Percentiles rank a stretch among this genome's conserved stretches.
These are phyloP conservation scores for Malus asiatica DNA, from an alignment of 306 rosid species.

Conservation along the genomic window DNA sequence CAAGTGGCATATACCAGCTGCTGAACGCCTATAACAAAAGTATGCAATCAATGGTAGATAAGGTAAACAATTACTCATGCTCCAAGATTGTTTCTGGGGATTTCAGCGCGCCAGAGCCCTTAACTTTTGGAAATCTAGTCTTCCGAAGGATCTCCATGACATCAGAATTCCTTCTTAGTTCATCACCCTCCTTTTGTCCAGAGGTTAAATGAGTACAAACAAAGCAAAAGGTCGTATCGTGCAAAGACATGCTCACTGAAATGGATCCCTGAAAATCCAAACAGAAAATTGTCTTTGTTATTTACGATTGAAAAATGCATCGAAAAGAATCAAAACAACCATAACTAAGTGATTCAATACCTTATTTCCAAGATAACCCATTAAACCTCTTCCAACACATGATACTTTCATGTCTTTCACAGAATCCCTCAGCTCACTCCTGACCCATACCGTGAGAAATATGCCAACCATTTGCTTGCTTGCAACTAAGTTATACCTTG, in stretches of 20 bases:
- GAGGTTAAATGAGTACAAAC: conserved; percentile 91
- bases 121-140: conserved; percentile 91
- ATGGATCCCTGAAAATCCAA: conserved; percentile 82
- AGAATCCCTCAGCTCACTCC: conserved; percentile 81
- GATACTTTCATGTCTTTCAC: conserved; percentile 91
- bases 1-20: background rate
- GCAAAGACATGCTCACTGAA: conserved; percentile 91
- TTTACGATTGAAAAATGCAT: background rate
- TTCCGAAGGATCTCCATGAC: conserved; percentile 92
- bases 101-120: conserved; percentile 55
- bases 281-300: conserved; percentile 14
- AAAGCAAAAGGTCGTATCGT: conserved; percentile 93
- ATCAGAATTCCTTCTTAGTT: conserved; percentile 90
- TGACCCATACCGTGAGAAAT: conserved; percentile 95
- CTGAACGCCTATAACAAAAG: background rate
- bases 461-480: conserved; percentile 99
- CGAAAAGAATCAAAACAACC: background rate
- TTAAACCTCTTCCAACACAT: conserved; percentile 95
- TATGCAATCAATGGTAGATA: background rate
- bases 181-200: conserved; percentile 97
- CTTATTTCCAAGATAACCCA: conserved; percentile 99
- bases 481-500: conserved; percentile 92
- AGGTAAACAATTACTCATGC: conserved; percentile 75
- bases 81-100: conserved; percentile 94
- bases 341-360: conserved; percentile 30